phyloP scores from a whole-genome alignment of 2,329 filamentous ascomycete genomes.

The Penicillium sp. region DNA sequence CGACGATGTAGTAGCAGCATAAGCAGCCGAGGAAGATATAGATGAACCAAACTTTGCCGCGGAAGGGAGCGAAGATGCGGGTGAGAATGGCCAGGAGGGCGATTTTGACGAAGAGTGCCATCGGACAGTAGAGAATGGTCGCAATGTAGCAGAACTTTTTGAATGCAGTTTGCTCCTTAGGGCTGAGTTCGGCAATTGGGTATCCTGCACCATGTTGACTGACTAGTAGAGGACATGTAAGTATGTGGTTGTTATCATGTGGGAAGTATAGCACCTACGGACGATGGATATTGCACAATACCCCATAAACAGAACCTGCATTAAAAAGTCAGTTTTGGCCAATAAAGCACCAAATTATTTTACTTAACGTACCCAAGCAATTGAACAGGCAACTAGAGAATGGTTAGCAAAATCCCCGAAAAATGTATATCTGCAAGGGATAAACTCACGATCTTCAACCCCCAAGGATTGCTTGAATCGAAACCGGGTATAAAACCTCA shows the following conservation, averaged over 20 bases:
- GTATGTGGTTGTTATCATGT: background rate
- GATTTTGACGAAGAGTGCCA: conserved; percentile 40
- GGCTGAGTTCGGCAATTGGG: conserved; percentile 27
- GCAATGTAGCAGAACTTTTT: conserved; percentile 38
- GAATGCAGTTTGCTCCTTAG: conserved; percentile 22
- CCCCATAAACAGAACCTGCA: conserved; percentile 31
- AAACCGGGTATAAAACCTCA: conserved; percentile 33
- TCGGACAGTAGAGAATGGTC: conserved; percentile 42
- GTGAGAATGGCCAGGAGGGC: conserved; percentile 40
- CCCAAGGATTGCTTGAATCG: conserved; percentile 32
- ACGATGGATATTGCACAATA: conserved; percentile 34
- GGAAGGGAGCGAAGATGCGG: conserved; percentile 39
- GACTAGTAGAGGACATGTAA: conserved; percentile 19
- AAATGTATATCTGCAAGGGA: background rate
- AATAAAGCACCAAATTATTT: background rate
- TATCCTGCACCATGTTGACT: conserved; percentile 38
- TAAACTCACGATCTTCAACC: conserved; percentile 37
- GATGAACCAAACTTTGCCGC: conserved; percentile 34
- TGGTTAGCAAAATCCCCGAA: conserved; percentile 8
- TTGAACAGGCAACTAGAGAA: conserved; percentile 16
- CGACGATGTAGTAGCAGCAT: conserved; percentile 36
- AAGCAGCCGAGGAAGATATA: conserved; percentile 36
- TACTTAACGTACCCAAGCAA: conserved; percentile 19
- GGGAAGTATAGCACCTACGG: conserved; percentile 13
- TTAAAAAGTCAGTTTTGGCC: background rate